Percentiles rank a stretch among this genome's conserved stretches.
Evolutionary conservation across 1,284 basidiomycete genomes (phyloP).

Genomic region (Fomitopsis pinicola): DNA sequence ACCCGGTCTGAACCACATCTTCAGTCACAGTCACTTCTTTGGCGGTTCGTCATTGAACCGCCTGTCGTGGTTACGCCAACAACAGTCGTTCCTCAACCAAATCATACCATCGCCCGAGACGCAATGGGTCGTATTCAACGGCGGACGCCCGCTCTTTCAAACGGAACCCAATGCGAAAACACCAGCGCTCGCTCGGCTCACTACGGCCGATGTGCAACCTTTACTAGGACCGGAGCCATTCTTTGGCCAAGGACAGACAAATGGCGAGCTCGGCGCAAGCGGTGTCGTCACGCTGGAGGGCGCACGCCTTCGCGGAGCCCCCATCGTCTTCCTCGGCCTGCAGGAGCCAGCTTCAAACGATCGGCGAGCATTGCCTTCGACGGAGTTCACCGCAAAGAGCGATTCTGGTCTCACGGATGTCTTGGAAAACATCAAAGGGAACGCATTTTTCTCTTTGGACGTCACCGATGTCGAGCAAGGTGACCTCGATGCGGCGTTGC

Average conservation of each 20-base stretch:
- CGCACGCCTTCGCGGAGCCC: constrained; percentile 53
- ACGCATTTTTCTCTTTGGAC: constrained; percentile 80
- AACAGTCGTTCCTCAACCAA: constrained; percentile 67
- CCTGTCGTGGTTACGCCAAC: constrained; percentile 79
- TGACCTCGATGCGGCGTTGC: constrained; percentile 41
- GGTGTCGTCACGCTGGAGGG: constrained; percentile 52
- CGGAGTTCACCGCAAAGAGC: constrained; percentile 47
- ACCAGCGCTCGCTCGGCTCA: constrained; percentile 45
- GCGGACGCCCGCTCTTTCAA: constrained; percentile 55
- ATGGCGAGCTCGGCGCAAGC: constrained; percentile 39
- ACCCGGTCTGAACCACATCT: neutral
- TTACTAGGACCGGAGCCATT: constrained; percentile 44
- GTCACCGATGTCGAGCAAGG: constrained; percentile 49
- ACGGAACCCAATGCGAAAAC: constrained; percentile 18
- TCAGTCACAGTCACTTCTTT: constrained; percentile 53
- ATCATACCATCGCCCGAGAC: constrained; percentile 55
- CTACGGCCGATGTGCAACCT: constrained; percentile 48
- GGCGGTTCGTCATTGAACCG: constrained; percentile 84
- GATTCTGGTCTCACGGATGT: constrained; percentile 28
- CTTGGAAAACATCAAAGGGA: constrained; percentile 62
- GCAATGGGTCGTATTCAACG: constrained; percentile 72
- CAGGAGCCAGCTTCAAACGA: constrained; percentile 50
- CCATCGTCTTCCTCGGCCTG: constrained; percentile 73
- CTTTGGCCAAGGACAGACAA: constrained; percentile 63
- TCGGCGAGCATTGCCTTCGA: constrained; percentile 51